Evolutionary conservation across 164 flowering plant genomes (phyloP), one percentile per base, ranked within the genome.

Genomic region (Saururus chinensis): DNA sequence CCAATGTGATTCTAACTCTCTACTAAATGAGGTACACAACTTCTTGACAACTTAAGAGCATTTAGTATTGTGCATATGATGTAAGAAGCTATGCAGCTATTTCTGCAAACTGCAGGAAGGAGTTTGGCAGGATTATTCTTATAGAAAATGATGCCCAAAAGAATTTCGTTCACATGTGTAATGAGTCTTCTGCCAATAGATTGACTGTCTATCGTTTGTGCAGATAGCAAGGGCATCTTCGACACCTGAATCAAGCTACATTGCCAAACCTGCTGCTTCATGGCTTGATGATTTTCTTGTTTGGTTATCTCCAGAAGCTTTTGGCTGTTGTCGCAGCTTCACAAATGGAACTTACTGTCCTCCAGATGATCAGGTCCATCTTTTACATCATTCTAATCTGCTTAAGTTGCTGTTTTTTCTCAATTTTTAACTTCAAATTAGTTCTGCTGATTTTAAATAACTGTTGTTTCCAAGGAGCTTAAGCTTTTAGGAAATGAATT

Each of bases 281-380:
- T 95, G 99, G 99, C 96, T 95, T 68, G 99, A 95, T 77, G 99
- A 95, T 64, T 95, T 84, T 74, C 88, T 95, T 61, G 92, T 95
- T 66, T 95, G 99, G 99, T 60, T 95, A 64, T 91, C 99, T 56
- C 98, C 99, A 23, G 98, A 95, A 78, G 99, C 99, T 60, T 95
- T 95, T 82, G 98, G 96, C 51, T 95, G 99, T 79, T 91, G 99
- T 60, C 79, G 99, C 60, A 91, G 89, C 73, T 95, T 87, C 63
- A 79, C 81, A 48, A 91, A 95, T 86, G 93, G 87, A 68, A 89
- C 70, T 66, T 95, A 82, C 62, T 95, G 99, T 56, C 98, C 99
- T 17, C 99, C 98, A 42, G 84, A 87, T 86, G 99, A 95, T 74
- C 99, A 95, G 98, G 98, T 88, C 10, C 30, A 24, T 55, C 19